Percentiles rank a stretch among this genome's conserved stretches.
These are phyloP conservation scores for Cercospora janseana DNA, from an alignment of 2,329 filamentous ascomycete species.

Conservation along the genomic window DNA sequence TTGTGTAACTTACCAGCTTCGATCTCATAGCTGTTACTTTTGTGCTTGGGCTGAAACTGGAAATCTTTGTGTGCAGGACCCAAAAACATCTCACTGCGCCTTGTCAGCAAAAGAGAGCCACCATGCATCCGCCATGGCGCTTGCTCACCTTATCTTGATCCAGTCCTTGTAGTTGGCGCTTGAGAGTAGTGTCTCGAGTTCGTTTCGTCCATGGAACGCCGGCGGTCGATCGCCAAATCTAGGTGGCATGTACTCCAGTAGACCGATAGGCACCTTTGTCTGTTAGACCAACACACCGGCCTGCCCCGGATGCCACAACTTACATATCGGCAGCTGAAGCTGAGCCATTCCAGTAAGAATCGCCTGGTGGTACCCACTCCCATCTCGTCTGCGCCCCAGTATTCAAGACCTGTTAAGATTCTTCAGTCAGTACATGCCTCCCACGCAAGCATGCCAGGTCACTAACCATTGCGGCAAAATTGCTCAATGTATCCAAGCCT, in stretches of 20 bases:
- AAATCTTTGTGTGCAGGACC: constrained; percentile 87
- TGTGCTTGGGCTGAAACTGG: constrained; percentile 96
- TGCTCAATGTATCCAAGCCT: constrained; percentile 82
- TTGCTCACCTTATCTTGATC: constrained; percentile 87
- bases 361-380: constrained; percentile 86
- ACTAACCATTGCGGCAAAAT: constrained; percentile 67
- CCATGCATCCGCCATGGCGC: not conserved
- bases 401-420: constrained; percentile 66
- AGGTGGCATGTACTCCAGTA: constrained; percentile 85
- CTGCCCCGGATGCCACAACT: no score
- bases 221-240: constrained; percentile 86
- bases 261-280: constrained; percentile 67
- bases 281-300: no score
- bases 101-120: constrained; percentile 11
- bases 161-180: constrained; percentile 94
- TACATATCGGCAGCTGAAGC: constrained; percentile 83
- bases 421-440: not conserved
- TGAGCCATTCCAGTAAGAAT: constrained; percentile 93
- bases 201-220: constrained; percentile 76
- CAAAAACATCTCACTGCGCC: constrained; percentile 86
- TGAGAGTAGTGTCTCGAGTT: constrained; percentile 88
- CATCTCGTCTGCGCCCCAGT: constrained; percentile 94
- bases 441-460: not conserved
- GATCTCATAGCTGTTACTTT: constrained; percentile 84
- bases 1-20: constrained; percentile 55